Base-by-base conservation (phyloP, 441 rosid genomes). In the Cnidoscolus chayamansa region DNA sequence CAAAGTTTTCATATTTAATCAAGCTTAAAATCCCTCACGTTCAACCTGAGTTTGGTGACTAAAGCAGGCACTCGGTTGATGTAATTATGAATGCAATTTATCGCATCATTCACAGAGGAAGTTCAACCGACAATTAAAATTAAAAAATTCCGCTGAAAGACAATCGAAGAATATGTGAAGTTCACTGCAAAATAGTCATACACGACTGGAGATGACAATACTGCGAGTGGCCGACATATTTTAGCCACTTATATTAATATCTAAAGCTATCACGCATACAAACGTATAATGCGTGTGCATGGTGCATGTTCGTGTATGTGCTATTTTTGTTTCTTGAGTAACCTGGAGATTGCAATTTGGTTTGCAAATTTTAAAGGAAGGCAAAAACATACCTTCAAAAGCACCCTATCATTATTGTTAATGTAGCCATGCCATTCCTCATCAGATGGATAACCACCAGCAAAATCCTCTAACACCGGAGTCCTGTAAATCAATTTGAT, bases 361-460 rank as follows among this genome's bases (percentile, higher is more conserved):
- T 11, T 31, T 16, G 16, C 1, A 19, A 40, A 62, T 40, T 40
- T 40, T 5, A 3, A 40, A 40, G 45, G 6, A 40, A 40, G 45
- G 45, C 45, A 5, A 40, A 40, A 40, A 40, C 7, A 40, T 50
- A 93, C 98, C 99, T 95, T 95, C 51, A 95, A 96, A 74, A 95
- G 99, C n/a, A 95, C 98, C 67, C 99, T 81, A 51, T 94, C 99
- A 47, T 78, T 86, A 75, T 91, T 92, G 66, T 94, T 92, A 60
- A 94, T 92, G 80, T 92, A 94, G 48, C 99, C 99, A 64, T 90
- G 96, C 99, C 99, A 94, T 70, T 89, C 88, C 76, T 92, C 99
- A 76, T 95, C 97, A 20, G 99, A 90, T 1, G 99, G 97, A 69
- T 91, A 94, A 31, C 93, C 94, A 50, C 82, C 92, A 0, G 83